phyloP scores from a whole-genome alignment of 1,284 basidiomycete species.

The Heliocybe sulcata region DNA sequence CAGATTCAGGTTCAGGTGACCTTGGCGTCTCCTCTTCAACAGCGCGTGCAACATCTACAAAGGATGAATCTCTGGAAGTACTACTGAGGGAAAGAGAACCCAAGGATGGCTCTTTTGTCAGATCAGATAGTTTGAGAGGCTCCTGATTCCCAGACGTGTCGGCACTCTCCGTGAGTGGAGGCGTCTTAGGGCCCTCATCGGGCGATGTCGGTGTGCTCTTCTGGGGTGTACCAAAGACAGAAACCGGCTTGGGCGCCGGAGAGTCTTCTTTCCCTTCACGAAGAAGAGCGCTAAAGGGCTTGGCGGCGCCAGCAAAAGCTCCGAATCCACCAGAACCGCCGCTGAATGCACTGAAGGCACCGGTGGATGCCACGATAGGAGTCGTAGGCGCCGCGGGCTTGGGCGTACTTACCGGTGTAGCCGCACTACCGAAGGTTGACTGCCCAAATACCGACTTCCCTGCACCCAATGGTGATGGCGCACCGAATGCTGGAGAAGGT shows the following conservation, averaged over 20 bases:
- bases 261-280: slow-evolving; percentile 18
- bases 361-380: slow-evolving; percentile 22
- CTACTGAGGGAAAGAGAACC: slow-evolving; percentile 5
- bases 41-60: slow-evolving; percentile 20
- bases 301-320: slow-evolving; percentile 26
- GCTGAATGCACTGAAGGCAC: slow-evolving; percentile 43
- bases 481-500: slow-evolving; percentile 14
- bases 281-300: slow-evolving; percentile 35
- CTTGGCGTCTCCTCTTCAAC: slow-evolving; percentile 14
- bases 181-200: background rate
- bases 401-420: background rate
- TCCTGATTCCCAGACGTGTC: background rate
- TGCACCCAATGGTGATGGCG: slow-evolving; percentile 17
- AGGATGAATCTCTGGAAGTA: slow-evolving; percentile 22
- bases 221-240: background rate
- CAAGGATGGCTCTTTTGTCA: slow-evolving; percentile 7
- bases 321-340: slow-evolving; percentile 35
- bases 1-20: background rate
- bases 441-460: slow-evolving; percentile 3
- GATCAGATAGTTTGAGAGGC: slow-evolving; percentile 2
- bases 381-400: slow-evolving; percentile 8
- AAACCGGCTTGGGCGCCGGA: slow-evolving; percentile 2
- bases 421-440: background rate
- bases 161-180: background rate
- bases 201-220: background rate